These are phyloP conservation scores for Xylaria sp. DNA, from an alignment of 2,329 filamentous ascomycete species.

Conservation along the genomic window DNA sequence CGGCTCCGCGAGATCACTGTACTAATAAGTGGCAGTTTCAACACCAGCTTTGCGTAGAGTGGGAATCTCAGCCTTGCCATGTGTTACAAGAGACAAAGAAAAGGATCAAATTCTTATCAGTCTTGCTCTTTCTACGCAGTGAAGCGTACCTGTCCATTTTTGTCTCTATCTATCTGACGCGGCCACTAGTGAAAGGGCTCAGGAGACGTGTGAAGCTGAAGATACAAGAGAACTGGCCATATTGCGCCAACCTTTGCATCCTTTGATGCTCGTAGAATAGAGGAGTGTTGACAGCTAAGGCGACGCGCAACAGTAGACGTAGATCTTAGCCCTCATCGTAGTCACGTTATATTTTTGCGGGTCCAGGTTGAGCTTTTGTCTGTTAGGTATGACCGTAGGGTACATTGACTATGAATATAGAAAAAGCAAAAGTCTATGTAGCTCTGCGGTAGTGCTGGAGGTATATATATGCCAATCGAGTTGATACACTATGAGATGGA, in stretches of 20 bases:
- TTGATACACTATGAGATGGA: not conserved
- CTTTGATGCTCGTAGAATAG: not conserved
- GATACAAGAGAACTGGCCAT: not conserved
- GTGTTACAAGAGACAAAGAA: not conserved
- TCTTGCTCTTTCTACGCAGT: not conserved
- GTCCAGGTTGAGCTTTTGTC: too few species aligned
- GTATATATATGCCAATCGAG: not conserved
- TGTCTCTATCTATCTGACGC: not conserved
- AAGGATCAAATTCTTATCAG: not conserved
- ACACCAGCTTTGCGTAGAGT: not conserved
- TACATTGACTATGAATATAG: not conserved
- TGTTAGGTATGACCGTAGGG: not conserved
- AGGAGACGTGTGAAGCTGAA: not conserved
- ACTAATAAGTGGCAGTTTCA: constrained; percentile 17
- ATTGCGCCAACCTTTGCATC: not conserved
- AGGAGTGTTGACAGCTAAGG: not conserved
- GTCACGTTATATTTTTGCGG: not conserved
- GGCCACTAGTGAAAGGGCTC: not conserved
- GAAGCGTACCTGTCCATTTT: not conserved
- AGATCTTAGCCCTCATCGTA: not conserved
- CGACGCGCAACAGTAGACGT: not conserved
- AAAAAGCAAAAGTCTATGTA: not conserved
- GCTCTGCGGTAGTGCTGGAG: not conserved
- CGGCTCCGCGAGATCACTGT: constrained; percentile 4
- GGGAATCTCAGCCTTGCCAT: not conserved